A percentile compares a stretch with the other conserved stretches of the same genome.
Evolutionary conservation across 192 early-diverging fungal species (phyloP).

Genomic region (Coemansia sp.): DNA sequence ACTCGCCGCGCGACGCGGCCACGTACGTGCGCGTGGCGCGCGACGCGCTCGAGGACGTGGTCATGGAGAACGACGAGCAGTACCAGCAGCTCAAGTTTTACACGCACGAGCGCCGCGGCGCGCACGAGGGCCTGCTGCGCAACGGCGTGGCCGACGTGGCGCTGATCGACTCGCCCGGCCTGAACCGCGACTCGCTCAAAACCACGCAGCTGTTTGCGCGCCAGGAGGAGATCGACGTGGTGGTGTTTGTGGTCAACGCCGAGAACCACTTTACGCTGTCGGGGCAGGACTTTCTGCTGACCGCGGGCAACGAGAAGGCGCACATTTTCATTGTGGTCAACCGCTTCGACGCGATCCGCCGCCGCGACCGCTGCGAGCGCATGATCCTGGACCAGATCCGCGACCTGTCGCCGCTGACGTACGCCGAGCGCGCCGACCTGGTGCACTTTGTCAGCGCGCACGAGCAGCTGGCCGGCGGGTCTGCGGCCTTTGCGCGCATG

Average conservation of each 20-base stretch:
- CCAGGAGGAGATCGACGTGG: constrained; percentile 98
- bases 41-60: constrained; percentile 71
- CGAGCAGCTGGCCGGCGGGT: constrained; percentile 32
- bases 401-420: constrained; percentile 90
- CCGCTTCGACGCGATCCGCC: constrained; percentile 89
- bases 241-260: constrained; percentile 98
- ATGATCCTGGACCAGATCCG: constrained; percentile 96
- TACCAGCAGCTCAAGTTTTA: constrained; percentile 95
- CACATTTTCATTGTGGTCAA: constrained; percentile 99
- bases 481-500: constrained; percentile 65
- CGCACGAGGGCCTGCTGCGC: constrained; percentile 73
- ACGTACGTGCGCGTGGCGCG: constrained; percentile 71
- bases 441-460: constrained; percentile 94
- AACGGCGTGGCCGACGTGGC: constrained; percentile 96
- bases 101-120: constrained; percentile 47
- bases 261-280: constrained; percentile 99
- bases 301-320: constrained; percentile 97
- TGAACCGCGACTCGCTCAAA: constrained; percentile 97
- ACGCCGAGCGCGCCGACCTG: constrained; percentile 80
- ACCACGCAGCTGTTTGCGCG: constrained; percentile 95
- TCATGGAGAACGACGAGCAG: constrained; percentile 75
- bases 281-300: constrained; percentile 93
- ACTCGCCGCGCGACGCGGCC: constrained; percentile 64
- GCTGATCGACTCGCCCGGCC: constrained; percentile 96
- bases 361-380: constrained; percentile 90